These are phyloP conservation scores for Sphenostylis stenocarpa DNA, from an alignment of 306 rosid species.

Conservation along the genomic window DNA sequence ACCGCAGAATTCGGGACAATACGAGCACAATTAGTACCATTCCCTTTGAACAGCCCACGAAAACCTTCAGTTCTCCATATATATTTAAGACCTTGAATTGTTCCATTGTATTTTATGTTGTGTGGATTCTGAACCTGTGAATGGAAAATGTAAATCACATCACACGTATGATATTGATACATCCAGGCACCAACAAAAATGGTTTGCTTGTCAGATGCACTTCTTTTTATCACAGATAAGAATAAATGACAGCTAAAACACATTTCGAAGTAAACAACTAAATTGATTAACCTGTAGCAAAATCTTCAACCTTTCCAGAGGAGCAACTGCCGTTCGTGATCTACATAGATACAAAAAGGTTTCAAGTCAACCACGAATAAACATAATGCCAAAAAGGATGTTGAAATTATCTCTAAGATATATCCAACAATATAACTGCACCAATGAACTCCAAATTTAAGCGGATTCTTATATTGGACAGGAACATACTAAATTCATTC, in stretches of 20 bases:
- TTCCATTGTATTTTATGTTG: constrained; percentile 82
- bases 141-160: constrained; percentile 2
- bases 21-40: constrained; percentile 92
- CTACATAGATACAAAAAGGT: constrained; percentile 39
- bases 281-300: constrained; percentile 70
- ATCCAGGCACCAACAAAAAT: constrained; percentile 16
- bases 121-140: constrained; percentile 90
- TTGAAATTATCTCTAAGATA: neutral
- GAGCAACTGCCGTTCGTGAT: constrained; percentile 96
- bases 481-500: neutral
- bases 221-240: neutral
- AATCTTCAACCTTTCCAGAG: constrained; percentile 86
- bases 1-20: constrained; percentile 92
- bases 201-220: neutral
- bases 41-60: constrained; percentile 86
- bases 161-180: neutral
- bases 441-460: neutral
- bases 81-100: constrained; percentile 84
- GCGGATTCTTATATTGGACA: neutral
- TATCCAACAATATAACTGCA: neutral
- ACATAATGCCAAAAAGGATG: neutral
- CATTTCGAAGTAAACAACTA: neutral
- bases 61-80: constrained; percentile 92
- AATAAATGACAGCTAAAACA: neutral
- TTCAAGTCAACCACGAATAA: neutral